These are phyloP conservation scores for Lipomyces starkeyi DNA, from an alignment of 805 yeast species.

Conservation along the genomic window DNA sequence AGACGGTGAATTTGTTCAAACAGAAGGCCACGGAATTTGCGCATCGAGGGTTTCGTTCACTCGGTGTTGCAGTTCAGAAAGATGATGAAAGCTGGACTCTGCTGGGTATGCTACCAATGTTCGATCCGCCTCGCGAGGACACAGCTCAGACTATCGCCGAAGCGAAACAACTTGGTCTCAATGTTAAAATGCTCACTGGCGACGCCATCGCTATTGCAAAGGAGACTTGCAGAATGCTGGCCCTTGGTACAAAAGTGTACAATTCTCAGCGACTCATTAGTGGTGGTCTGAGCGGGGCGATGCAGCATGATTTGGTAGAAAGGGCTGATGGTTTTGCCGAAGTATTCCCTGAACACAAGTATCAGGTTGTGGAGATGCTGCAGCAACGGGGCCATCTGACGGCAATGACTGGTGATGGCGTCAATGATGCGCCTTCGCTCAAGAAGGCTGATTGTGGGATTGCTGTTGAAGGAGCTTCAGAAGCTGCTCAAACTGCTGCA, in stretches of 20 bases:
- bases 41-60: constrained; percentile 96
- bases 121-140: constrained; percentile 99
- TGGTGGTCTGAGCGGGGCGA: constrained; percentile 68
- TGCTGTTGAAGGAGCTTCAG: constrained; percentile 62
- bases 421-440: constrained; percentile 68
- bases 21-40: constrained; percentile 97
- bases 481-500: constrained; percentile 53
- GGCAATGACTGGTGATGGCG: constrained; percentile 74
- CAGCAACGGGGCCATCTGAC: constrained; percentile 67
- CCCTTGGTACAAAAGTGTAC: constrained; percentile 94
- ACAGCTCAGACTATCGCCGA: constrained; percentile 93
- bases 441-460: constrained; percentile 84
- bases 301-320: constrained; percentile 69
- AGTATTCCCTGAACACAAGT: constrained; percentile 70
- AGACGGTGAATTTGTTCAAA: constrained; percentile 90
- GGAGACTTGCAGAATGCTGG: constrained; percentile 97
- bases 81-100: constrained; percentile 99
- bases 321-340: constrained; percentile 94
- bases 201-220: constrained; percentile 99
- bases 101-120: constrained; percentile 96
- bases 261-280: constrained; percentile 94
- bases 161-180: constrained; percentile 88
- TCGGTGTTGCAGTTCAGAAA: constrained; percentile 98
- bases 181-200: constrained; percentile 98
- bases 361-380: constrained; percentile 66